Evolutionary conservation across 768 basidiomycete genomes (phyloP), one percentile per base, ranked within the genome.

Genomic region (Russula foetens): DNA sequence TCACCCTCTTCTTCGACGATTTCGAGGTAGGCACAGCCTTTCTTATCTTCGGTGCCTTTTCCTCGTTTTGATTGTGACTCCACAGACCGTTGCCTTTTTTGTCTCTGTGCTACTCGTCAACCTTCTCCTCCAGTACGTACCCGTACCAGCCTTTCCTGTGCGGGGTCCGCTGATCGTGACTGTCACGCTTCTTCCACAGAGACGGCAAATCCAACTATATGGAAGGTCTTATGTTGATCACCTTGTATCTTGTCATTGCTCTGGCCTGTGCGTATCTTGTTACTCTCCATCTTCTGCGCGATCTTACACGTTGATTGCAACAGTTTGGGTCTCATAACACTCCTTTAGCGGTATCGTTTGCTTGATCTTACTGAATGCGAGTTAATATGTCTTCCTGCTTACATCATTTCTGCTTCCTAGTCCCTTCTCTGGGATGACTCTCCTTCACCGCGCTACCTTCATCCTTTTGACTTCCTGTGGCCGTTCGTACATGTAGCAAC

Each of bases 161-260:
- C 15, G 31, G 19, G 29, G 17, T 62, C 35, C 39, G 39, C 35
- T 56, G 48, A 53, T 38, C 47, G 59, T n/a, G 44, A 39, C 15
- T 14, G 8, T 39, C n/a, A 38, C 15, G 2, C 35, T 17, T 46
- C 39, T 23, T 31, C 38, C 46, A 26, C 66, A 82, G 84, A 74
- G 88, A 91, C 63, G 92, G 92, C 47, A 87, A 86, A 67, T 86
- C 88, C 17, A 94, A 95, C 69, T 94, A 92, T 69, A 89, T 96
- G 86, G 93, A 95, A 74, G 94, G 94, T 35, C 70, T 92, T 45
- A 88, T 94, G 90, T 59, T 78, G 53, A 74, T 83, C 56, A 79
- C 86, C 0, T 76, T 94, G 21, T 94, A 94, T 71, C 72, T 88
- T 45, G 87, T 93, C 67, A 88, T 92, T 67, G 86, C 85, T 17